Conservation (phyloP, 768 basidiomycete genomes). For the Wakefieldia striispora region DNA sequence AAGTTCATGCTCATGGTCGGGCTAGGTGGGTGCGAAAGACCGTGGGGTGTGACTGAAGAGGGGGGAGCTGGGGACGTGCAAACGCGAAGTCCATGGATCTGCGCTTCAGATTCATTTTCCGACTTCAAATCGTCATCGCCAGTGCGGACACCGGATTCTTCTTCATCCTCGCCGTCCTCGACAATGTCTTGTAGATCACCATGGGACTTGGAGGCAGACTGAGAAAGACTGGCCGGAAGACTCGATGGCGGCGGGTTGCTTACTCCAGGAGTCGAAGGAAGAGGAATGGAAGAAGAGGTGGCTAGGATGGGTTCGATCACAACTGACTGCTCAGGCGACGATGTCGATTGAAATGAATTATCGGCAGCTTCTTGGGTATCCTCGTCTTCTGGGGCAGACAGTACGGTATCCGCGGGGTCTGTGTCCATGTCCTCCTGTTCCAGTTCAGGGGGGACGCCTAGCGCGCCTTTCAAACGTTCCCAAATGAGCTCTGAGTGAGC, state of each 20-base stretch:
- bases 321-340: conserved; percentile 14
- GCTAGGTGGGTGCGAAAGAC: conserved; percentile 23
- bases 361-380: background rate
- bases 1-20: conserved; percentile 13
- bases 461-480: conserved; percentile 85
- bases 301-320: conserved; percentile 57
- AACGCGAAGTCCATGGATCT: conserved; percentile 60
- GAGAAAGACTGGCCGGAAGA: conserved; percentile 32
- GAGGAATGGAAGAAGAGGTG: conserved; percentile 25
- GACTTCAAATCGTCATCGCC: conserved; percentile 17
- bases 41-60: conserved; percentile 25
- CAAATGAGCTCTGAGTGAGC: conserved; percentile 82
- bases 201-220: conserved; percentile 24
- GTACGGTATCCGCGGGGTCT: no score
- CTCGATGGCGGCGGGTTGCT: conserved; percentile 39
- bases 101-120: conserved; percentile 24
- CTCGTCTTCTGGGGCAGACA: no score
- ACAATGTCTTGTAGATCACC: conserved; percentile 54
- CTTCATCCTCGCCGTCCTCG: conserved; percentile 49
- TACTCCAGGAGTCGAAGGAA: conserved; percentile 15
- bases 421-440: conserved; percentile 51
- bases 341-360: conserved; percentile 10
- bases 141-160: conserved; percentile 25
- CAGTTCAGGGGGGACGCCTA: conserved; percentile 85
- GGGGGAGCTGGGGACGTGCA: conserved; percentile 41